Evolutionary conservation across 2,329 filamentous ascomycete species (phyloP), one percentile per base, ranked within the genome.

Genomic region (Colletotrichum coccodes): DNA sequence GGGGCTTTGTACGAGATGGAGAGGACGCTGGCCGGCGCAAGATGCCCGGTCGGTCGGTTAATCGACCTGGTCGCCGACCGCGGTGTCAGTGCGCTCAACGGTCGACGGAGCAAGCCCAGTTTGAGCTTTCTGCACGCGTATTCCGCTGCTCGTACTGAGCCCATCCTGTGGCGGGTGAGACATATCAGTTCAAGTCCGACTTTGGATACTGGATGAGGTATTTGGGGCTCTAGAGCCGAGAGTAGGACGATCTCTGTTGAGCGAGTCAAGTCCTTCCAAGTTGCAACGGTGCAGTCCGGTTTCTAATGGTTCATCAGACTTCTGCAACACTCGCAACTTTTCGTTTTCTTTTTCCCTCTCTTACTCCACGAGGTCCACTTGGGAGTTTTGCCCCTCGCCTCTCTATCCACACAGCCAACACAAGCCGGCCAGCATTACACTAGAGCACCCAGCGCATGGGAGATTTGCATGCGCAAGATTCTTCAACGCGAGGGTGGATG

Each of bases 361-460:
- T 11, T 44, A 34, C 60, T 64, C 60, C 54, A 64, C 47, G 34
- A 50, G 46, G 65, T 44, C 65, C 61, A 60, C 65, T 60, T 68
- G 34, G 54, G 32, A 8, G 53, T 40, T 59, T 60, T 60, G 47
- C 36, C 46, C 58, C n/a, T 46, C 60, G 47, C 53, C 53, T 36
- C 32, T 47, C n/a, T 46, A 42, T 53, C 64, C 64, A 68, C 64
- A 54, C 12, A 12, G 38, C 36, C 65, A 54, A 59, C 23, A 56
- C 30, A 28, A 56, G 52, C 32, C 28, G 26, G 40, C 53, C 52
- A 58, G 42, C 42, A 49, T 23, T 40, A 57, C 16, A 21, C 40
- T 44, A 40, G 32, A n/a, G 44, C 26, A 23, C 21, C 49, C 34
- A 53, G 26, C 16, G 36, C 36, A 64, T 52, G 62, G 61, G 61